These are phyloP conservation scores for Solanum pimpinellifolium DNA, from an alignment of 257 asterid genomes.

Conservation along the genomic window DNA sequence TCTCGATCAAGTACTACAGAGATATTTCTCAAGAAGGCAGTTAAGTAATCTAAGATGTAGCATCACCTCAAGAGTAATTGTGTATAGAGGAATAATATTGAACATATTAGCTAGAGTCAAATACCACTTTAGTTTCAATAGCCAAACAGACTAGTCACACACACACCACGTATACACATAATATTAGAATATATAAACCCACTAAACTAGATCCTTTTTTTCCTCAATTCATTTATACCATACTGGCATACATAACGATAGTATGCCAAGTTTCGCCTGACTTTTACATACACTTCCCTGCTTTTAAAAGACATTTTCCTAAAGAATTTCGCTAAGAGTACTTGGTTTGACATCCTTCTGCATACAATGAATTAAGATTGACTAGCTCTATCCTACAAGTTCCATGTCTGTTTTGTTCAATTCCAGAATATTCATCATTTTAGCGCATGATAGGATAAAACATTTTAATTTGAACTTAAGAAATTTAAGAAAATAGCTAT, in stretches of 20 bases:
- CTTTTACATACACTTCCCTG: not conserved
- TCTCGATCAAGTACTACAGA: not conserved
- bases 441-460: not conserved
- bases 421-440: not conserved
- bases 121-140: not conserved
- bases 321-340: not conserved
- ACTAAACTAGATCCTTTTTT: not conserved
- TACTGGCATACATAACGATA: not conserved
- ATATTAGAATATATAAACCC: not conserved
- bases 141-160: not conserved
- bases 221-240: not conserved
- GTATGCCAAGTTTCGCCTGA: not conserved
- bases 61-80: not conserved
- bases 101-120: not conserved
- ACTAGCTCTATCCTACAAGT: not conserved
- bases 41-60: not conserved
- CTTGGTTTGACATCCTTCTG: not conserved
- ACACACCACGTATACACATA: not conserved
- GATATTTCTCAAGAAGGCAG: not conserved
- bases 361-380: not conserved
- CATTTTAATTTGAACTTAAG: not conserved
- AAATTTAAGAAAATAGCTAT: not conserved
- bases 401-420: not conserved
- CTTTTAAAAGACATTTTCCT: not conserved
- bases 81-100: not conserved